Evolutionary conservation across 805 yeast species (phyloP), one percentile per base, ranked within the genome.

Genomic region (Komagataella phaffii): DNA sequence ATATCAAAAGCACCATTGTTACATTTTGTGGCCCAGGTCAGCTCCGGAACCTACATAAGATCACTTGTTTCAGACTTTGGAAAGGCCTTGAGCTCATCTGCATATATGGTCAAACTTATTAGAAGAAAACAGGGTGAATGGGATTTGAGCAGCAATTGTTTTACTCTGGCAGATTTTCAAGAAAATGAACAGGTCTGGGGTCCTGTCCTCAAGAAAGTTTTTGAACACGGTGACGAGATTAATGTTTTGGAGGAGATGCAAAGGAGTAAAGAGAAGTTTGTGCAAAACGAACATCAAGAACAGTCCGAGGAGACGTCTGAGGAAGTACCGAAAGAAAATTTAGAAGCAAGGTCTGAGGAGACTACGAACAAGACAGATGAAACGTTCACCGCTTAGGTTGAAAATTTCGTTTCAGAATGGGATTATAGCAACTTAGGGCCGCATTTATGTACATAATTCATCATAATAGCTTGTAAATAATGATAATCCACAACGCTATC

Each of bases 41-140:
- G 96, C 1, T 88, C 97, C 0, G 99, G 99, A 1, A 93, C 98
- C 0, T 93, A 93, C 60, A 89, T 93, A 49, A 76, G 99, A 57
- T 85, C 96, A 2, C 69, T 93, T 51, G 74, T 93, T 49, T 88
- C 95, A 66, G 99, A 93, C 61, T 72, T 87, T 47, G 98, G 96
- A 1, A 77, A 85, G 54, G 85, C 91, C 0, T 68, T 90, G 61
- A 82, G 84, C 17, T 80, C 90, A 0, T 79, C 87, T 23, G 88
- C 96, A 0, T 88, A 88, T 61, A 90, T 93, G 96, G 96, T 85
- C 7, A 81, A 80, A 57, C 75, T 93, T 52, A 74, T 80, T 7
- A 77, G 99, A 61, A 63, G 70, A 7, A 72, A 76, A 52, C 99
- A 95, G 65, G 88, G 88, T 2, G 85, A 85, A 48, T 93, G 97